These are phyloP conservation scores for Thelonectria olida DNA, from an alignment of 2,329 filamentous ascomycete species.

Conservation along the genomic window DNA sequence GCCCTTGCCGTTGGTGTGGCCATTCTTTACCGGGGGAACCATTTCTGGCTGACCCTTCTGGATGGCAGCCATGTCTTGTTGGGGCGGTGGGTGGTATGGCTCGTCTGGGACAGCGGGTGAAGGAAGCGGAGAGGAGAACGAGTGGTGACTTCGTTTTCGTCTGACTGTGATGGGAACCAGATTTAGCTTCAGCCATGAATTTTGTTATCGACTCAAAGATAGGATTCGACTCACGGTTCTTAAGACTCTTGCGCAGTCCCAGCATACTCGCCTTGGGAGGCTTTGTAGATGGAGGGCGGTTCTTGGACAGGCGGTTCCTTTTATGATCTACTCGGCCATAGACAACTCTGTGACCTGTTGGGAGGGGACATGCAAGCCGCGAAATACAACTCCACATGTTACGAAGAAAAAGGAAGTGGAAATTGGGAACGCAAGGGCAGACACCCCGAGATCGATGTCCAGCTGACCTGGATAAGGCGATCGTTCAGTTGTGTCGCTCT, in stretches of 20 bases:
- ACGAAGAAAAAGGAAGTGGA: not conserved
- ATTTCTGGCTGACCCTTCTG: constrained; percentile 1
- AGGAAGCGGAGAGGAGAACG: constrained; percentile 5
- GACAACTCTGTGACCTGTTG: not conserved
- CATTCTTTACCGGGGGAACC: not conserved
- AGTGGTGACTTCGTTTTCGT: constrained; percentile 14
- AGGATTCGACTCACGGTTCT: not conserved
- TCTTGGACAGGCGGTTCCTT: not conserved
- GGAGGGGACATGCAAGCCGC: not conserved
- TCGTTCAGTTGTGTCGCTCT: not conserved
- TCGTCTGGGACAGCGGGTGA: not conserved
- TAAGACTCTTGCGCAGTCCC: constrained; percentile 13
- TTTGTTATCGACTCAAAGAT: not conserved
- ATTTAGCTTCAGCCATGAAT: not conserved
- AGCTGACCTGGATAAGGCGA: not conserved
- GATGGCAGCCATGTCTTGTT: constrained; percentile 6
- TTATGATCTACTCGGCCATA: not conserved
- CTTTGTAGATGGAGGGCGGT: not conserved
- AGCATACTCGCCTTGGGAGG: constrained; percentile 15
- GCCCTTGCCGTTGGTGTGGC: not conserved
- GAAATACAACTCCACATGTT: constrained; percentile 2
- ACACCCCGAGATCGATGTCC: not conserved
- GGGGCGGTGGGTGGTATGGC: not conserved
- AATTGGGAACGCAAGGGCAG: not conserved
- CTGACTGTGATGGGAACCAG: constrained; percentile 2